Evolutionary conservation across 352 stramenopile species (phyloP).

Genomic region (Phytophthora ohioensis): DNA sequence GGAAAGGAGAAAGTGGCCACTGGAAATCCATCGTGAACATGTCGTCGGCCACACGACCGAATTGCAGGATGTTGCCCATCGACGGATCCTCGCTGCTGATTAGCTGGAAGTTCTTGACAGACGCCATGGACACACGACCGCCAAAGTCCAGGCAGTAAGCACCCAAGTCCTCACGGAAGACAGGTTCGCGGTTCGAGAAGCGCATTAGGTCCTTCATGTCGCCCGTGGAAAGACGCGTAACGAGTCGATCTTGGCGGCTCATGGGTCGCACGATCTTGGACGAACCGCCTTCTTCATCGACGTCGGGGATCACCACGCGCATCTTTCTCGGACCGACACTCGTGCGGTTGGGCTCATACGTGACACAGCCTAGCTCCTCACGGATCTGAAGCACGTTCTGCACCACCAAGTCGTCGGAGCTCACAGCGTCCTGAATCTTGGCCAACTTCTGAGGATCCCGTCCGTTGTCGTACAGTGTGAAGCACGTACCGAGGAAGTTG

Average conservation of each 20-base stretch:
- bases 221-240: conserved; percentile 70
- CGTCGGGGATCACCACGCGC: conserved; percentile 82
- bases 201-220: conserved; percentile 89
- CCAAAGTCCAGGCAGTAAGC: conserved; percentile 91
- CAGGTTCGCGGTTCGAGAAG: conserved; percentile 88
- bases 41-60: conserved; percentile 89
- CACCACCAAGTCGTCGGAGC: conserved; percentile 64
- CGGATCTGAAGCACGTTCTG: conserved; percentile 90
- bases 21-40: conserved; percentile 94
- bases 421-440: conserved; percentile 88
- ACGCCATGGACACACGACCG: conserved; percentile 83
- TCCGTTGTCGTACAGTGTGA: conserved; percentile 91
- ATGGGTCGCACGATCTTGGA: conserved; percentile 89
- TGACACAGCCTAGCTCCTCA: conserved; percentile 86
- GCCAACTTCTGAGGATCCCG: conserved; percentile 88
- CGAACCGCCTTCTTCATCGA: conserved; percentile 81
- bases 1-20: conserved; percentile 88
- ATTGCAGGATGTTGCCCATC: conserved; percentile 91
- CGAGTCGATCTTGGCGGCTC: conserved; percentile 85
- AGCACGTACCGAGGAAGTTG: conserved; percentile 89
- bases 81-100: conserved; percentile 85
- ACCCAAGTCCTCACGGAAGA: conserved; percentile 87
- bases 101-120: conserved; percentile 92
- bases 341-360: conserved; percentile 89
- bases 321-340: conserved; percentile 89